A percentile compares a stretch with the other conserved stretches of the same genome.
Evolutionary conservation across 495 filamentous ascomycete species (phyloP).

Genomic region (Aspergillus leporis): DNA sequence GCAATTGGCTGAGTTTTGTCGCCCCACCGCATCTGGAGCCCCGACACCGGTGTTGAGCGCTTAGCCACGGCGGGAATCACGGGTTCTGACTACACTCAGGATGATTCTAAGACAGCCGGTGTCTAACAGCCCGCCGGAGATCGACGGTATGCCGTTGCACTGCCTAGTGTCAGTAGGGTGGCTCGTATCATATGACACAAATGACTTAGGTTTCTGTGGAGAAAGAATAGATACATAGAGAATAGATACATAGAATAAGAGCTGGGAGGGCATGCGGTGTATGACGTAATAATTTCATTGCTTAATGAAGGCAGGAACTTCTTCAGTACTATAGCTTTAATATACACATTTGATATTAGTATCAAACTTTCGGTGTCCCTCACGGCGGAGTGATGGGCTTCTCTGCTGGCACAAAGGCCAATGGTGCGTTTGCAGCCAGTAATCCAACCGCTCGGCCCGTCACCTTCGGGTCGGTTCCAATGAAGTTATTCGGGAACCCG

Average conservation of each 20-base stretch:
- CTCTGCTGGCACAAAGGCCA: conserved; percentile 11
- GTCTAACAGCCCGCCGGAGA: too few relatives aligned
- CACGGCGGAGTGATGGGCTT: conserved; percentile 12
- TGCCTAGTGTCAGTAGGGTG: background rate
- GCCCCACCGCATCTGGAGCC: background rate
- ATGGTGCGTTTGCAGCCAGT: conserved; percentile 8
- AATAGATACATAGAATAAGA: too few relatives aligned
- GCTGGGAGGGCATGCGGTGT: background rate
- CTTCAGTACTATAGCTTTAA: background rate
- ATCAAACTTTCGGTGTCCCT: background rate
- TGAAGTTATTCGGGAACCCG: conserved; percentile 55
- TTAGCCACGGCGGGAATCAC: conserved; percentile 15
- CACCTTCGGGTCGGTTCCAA: conserved; percentile 39
- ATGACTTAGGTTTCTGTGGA: background rate
- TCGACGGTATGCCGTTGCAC: background rate
- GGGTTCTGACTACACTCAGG: conserved; percentile 8
- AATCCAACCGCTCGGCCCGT: conserved; percentile 18
- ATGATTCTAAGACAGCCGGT: background rate
- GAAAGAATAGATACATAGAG: too few relatives aligned
- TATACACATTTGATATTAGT: background rate
- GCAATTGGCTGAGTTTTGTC: conserved; percentile 28
- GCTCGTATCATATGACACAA: background rate
- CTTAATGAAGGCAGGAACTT: background rate
- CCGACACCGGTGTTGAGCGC: conserved; percentile 15
- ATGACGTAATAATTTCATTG: background rate